Evolutionary conservation across 2,329 filamentous ascomycete genomes (phyloP), one percentile per base, ranked within the genome.

Genomic region (Fusarium sp.): DNA sequence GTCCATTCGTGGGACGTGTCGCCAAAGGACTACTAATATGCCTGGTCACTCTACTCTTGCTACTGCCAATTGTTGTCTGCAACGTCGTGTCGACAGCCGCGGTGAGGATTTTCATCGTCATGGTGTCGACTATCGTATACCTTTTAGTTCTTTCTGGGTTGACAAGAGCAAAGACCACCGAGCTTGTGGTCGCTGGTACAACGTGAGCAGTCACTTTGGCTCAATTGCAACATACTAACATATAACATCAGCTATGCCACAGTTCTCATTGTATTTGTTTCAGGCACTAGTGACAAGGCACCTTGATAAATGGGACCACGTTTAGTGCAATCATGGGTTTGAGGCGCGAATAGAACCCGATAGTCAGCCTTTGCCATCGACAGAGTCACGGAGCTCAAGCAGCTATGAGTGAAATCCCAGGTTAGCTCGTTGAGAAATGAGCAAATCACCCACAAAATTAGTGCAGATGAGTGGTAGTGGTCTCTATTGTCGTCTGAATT

Each of bases 211-310:
- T 11, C 9, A 13, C 18, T 14, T 13, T 2, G 7, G 1, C 11
- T 1, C 5, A 1, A 16, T 4, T 11, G 5, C 36, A 4, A 2
- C 4, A 1, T 7, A 12, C 20, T 64, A n/a, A 42, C 11, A 18
- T 10, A 7, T 0, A 7, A 0, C 24, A n/a, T 28, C 5, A 64
- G 57, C 4, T 65, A 65, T 28, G 61, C 61, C 5, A 65, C 61
- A 33, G 57, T 62, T 12, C 57, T 65, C 4, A 65, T 50, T 11
- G 61, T 65, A 14, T 63, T 55, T 41, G 62, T 65, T 5, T 63
- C 58, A 2, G 59, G 47, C 1, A 65, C 62, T 1, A 51, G 56
- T 26, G 22, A 59, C 5, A 38, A 38, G 6, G 7, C 12, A 16
- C 31, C 48, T 16, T 36, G 31, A 51, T 20, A 7, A 20, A 7